Percentiles rank a stretch among this genome's conserved stretches.
Evolutionary conservation across 768 basidiomycete genomes (phyloP).

Genomic region (Kondoa malvinella): DNA sequence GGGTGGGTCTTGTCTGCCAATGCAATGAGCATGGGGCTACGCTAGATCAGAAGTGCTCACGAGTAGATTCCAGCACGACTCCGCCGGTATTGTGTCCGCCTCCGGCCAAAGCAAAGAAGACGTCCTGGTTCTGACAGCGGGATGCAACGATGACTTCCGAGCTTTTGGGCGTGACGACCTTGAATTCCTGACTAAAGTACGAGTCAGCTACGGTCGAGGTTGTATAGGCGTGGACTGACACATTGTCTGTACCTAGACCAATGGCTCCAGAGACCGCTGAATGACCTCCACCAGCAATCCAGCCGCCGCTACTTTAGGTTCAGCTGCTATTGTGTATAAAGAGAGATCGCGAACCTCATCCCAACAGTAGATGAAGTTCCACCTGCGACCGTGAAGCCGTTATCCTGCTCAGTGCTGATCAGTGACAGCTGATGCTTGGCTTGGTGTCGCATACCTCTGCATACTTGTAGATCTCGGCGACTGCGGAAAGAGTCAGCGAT

Average conservation of each 20-base stretch:
- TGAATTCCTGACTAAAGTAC: neutral
- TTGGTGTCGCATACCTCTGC: too few relatives aligned
- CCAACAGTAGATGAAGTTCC: neutral
- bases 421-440: too few relatives aligned
- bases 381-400: slow-evolving; percentile 1
- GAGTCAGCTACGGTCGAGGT: neutral
- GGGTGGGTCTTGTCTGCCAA: neutral
- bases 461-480: neutral
- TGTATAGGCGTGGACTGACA: neutral
- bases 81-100: neutral
- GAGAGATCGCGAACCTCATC: neutral
- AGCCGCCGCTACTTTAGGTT: neutral
- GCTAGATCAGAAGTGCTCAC: too few relatives aligned
- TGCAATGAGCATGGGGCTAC: too few relatives aligned
- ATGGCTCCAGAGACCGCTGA: neutral
- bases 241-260: slow-evolving; percentile 4
- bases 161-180: neutral
- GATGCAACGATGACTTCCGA: neutral
- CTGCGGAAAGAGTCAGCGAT: neutral
- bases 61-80: slow-evolving; percentile 2
- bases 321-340: neutral
- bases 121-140: slow-evolving; percentile 3
- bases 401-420: too few relatives aligned
- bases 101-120: slow-evolving; percentile 6
- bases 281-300: neutral